Conservation (phyloP, 192 early-diverging fungal species). For the Gaertneriomyces semiglobifer region DNA sequence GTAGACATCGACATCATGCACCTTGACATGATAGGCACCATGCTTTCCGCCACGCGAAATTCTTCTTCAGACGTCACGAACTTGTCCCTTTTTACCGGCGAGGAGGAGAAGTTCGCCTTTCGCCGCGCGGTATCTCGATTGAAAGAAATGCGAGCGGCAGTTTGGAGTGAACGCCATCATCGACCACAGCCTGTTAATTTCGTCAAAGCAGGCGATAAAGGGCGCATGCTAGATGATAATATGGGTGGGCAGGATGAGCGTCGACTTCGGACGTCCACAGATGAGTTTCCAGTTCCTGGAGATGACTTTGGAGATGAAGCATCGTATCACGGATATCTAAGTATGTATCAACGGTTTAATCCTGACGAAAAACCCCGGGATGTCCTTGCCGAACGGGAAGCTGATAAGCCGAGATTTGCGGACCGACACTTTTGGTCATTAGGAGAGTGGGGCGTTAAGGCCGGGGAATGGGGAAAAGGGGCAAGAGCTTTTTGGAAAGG, state of each 20-base stretch:
- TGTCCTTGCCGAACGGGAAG: not conserved
- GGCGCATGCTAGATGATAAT: not conserved
- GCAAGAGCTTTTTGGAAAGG: conserved; percentile 11
- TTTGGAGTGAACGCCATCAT: conserved; percentile 5
- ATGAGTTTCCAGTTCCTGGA: not conserved
- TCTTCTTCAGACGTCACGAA: too few relatives aligned
- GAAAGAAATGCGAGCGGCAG: conserved; percentile 65
- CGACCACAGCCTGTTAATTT: conserved; percentile 13
- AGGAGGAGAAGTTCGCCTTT: conserved; percentile 90
- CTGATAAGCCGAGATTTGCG: not conserved
- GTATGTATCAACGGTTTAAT: conserved; percentile 30
- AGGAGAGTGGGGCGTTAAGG: conserved; percentile 19
- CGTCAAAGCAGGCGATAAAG: not conserved
- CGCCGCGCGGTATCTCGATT: conserved; percentile 74
- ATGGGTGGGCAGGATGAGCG: not conserved
- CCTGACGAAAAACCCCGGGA: not conserved
- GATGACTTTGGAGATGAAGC: conserved; percentile 44
- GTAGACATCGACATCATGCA: conserved; percentile 36
- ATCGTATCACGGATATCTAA: conserved; percentile 29
- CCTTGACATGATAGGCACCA: conserved; percentile 16
- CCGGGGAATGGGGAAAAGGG: conserved; percentile 22
- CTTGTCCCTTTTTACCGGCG: conserved; percentile 61
- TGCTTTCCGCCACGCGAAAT: too few relatives aligned
- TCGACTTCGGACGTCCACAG: not conserved
- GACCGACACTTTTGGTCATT: conserved; percentile 29